Conservation (phyloP, 805 yeast species). For the Yamadazyma laniorum region DNA sequence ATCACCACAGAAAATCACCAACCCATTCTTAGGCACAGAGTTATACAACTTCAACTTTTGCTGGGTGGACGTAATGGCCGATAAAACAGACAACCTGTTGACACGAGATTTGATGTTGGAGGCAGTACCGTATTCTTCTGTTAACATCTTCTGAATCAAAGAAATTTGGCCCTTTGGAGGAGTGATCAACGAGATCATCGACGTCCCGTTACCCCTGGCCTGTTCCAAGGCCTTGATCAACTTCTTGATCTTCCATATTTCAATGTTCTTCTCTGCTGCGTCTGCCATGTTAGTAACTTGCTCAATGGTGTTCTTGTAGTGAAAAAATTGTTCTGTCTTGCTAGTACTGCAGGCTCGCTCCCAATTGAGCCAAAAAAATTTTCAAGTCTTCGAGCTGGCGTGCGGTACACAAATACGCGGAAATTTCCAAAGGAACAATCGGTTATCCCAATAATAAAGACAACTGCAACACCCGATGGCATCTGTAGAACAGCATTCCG, state of each 20-base stretch:
- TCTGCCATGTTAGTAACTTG: slow-evolving; percentile 40
- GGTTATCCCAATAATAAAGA: no score
- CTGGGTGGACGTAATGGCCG: slow-evolving; percentile 98
- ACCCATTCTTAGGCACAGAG: slow-evolving; percentile 89
- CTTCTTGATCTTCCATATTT: slow-evolving; percentile 98
- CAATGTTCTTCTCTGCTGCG: slow-evolving; percentile 90
- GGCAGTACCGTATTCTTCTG: slow-evolving; percentile 99
- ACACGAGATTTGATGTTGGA: slow-evolving; percentile 97
- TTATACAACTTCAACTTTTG: slow-evolving; percentile 90
- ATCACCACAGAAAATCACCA: slow-evolving; percentile 98
- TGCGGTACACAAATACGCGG: no score
- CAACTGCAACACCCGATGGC: no score
- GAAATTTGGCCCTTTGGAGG: slow-evolving; percentile 96
- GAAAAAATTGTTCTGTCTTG: neutral
- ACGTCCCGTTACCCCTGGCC: slow-evolving; percentile 98
- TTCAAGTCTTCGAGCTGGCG: slow-evolving; percentile 3
- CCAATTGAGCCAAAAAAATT: slow-evolving; percentile 2
- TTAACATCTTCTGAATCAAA: slow-evolving; percentile 81
- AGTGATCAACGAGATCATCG: slow-evolving; percentile 94
- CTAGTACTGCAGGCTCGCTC: neutral
- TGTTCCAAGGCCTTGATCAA: slow-evolving; percentile 79
- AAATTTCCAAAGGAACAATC: no score
- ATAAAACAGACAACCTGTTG: slow-evolving; percentile 88
- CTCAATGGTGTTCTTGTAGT: no score
- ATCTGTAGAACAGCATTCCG: no score